Base-by-base conservation (phyloP, 768 basidiomycete species). In the Boletus reticulatus region DNA sequence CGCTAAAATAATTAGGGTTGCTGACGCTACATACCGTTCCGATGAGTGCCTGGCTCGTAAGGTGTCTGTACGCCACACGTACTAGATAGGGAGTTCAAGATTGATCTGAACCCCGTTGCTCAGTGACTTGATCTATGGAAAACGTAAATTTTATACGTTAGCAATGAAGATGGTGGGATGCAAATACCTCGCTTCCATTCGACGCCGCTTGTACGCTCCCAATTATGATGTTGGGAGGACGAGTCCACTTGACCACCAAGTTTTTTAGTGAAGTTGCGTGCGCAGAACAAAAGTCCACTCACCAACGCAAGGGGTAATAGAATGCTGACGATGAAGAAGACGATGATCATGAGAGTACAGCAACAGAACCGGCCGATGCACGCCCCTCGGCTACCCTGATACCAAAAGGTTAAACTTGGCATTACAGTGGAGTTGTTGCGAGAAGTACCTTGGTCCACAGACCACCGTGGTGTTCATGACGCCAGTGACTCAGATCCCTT, bases 1-100 rank as follows among this genome's bases (percentile, higher is more conserved):
- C 85, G 10, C 79, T 71, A 66, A 94, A 91, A 71, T 83, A 91
- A 68, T 93, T 93, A 29, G 91, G 92, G 63, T 94, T 94, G 65
- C 75, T 74, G 52, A 92, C 87, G 29, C 90, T 93, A 61, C 14
- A 14, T 6, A 36, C 52, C 29, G 6, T 52, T 53, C 42, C 10
- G 32, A 38, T 63, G n/a, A 58, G 59, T 43, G 43, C 24, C 46
- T 36, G 6, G 56, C 34, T 24, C n/a, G 50, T 4, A 16, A 39
- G 9, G 11, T 10, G 31, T 27, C 43, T 11, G 53, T 37, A 37
- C 11, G 6, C 48, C 34, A 53, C 22, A 69, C 86, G 52, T 61
- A 89, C 88, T 80, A 77, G 60, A 91, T 84, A 60, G 83, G 78
- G n/a, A 89, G 75, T 34, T 78, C 80, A 43, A 92, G 75, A 58